Conservation (phyloP, 768 basidiomycete genomes). For the Cystoderma amianthinum region DNA sequence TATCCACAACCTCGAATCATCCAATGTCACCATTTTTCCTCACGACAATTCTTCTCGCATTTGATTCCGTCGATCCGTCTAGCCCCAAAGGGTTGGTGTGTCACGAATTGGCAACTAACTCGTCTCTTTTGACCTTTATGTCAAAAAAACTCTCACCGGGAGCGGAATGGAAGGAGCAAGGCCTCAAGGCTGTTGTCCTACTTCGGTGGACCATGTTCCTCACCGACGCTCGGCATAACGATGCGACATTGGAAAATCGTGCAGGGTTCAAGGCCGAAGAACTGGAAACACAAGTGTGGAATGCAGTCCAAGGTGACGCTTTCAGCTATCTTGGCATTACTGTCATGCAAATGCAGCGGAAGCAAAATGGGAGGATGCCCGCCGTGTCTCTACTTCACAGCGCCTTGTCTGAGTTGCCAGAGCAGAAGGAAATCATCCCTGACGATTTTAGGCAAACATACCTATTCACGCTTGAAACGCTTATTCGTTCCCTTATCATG, state of each 20-base stretch:
- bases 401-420: conserved; percentile 31
- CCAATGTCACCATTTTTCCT: conserved; percentile 66
- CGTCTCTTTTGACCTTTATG: conserved; percentile 47
- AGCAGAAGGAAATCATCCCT: conserved; percentile 36
- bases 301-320: conserved; percentile 76
- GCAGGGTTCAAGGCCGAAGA: conserved; percentile 70
- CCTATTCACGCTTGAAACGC: conserved; percentile 59
- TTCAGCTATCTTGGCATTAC: conserved; percentile 66
- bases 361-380: conserved; percentile 23
- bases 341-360: conserved; percentile 49
- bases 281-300: conserved; percentile 76
- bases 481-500: conserved; percentile 65
- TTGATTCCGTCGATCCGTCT: conserved; percentile 60
- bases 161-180: conserved; percentile 60
- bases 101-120: conserved; percentile 38
- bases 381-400: conserved; percentile 26
- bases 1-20: conserved; percentile 58
- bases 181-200: conserved; percentile 66
- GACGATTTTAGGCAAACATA: conserved; percentile 49
- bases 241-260: conserved; percentile 55
- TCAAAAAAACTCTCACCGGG: conserved; percentile 44
- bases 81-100: conserved; percentile 37
- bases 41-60: conserved; percentile 51
- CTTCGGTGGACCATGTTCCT: conserved; percentile 87
- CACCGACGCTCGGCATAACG: conserved; percentile 66